Evolutionary conservation across 441 rosid species (phyloP), one percentile per base, ranked within the genome.

Genomic region (Arabidopsis lyrata): DNA sequence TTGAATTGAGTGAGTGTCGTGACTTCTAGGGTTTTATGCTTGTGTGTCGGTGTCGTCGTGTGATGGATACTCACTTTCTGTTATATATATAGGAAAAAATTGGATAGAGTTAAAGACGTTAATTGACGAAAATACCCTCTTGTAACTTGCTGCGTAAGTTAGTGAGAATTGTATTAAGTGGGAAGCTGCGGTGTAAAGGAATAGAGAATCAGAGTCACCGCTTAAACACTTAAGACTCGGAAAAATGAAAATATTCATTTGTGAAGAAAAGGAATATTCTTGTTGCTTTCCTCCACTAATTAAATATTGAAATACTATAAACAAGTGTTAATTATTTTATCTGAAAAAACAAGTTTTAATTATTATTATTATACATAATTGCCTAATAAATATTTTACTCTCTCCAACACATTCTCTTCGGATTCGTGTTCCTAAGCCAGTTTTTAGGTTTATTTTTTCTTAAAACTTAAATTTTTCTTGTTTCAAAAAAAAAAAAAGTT

Each of bases 21-120:
- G 11, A 38, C 34, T 8, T 39, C 63, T 74, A 67, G 73, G 78
- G 58, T 68, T 58, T 59, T 12, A n/a, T 55, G n/a, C 18, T 24
- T 35, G 32, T 34, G 6, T 4, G 57, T 54, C 5, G 59, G 18
- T 32, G 47, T 41, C 4, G 15, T 8, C 20, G 38, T 35, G 10
- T 2, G 63, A 36, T 6, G 10, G 31, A 2, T 12, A 12, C 44
- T 24, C 27, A 24, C 27, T 24, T 24, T 3, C 27, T 24, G 4
- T 24, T 24, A 24, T 24, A 24, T 24, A 24, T 24, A 24, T 2
- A 24, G 5, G n/a, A 31, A 24, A 24, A 24, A 2, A 2, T 24
- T 24, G 27, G 22, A 7, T 7, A 0, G 12, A 12, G 22, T 55
- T 2, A 32, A 22, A 8, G 27, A 35, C 16, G n/a, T 20, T 35